phyloP scores from a whole-genome alignment of 1,139 yeast species.

The Suhomyces yuchorum region DNA sequence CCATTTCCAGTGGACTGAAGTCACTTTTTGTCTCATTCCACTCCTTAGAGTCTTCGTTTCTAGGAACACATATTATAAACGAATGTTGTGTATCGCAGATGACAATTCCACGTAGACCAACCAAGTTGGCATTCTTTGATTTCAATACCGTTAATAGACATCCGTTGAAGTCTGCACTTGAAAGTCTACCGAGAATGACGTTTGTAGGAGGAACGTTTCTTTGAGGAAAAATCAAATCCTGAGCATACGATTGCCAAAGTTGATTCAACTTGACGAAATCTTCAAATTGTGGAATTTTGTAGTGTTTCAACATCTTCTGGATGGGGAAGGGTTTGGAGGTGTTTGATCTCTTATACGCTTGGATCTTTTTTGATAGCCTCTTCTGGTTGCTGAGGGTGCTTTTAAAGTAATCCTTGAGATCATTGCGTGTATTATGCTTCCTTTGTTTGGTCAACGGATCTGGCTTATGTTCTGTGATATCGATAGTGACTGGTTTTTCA shows the following conservation, averaged over 20 bases:
- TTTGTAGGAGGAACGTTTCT: slow-evolving; percentile 30
- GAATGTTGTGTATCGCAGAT: slow-evolving; percentile 84
- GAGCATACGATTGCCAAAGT: slow-evolving; percentile 66
- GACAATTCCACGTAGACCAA: slow-evolving; percentile 77
- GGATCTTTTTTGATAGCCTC: slow-evolving; percentile 35
- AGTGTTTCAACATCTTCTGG: slow-evolving; percentile 31
- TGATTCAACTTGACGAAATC: slow-evolving; percentile 54
- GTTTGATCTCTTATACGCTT: slow-evolving; percentile 27
- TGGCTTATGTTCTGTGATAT: slow-evolving; percentile 8
- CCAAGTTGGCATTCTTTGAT: slow-evolving; percentile 56
- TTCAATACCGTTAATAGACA: slow-evolving; percentile 61
- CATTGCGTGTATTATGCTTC: slow-evolving; percentile 41
- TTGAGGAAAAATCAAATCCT: slow-evolving; percentile 49
- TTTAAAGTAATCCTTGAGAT: slow-evolving; percentile 47
- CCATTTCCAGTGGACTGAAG: slow-evolving; percentile 34
- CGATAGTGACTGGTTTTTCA: slow-evolving; percentile 11
- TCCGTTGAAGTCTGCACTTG: slow-evolving; percentile 87
- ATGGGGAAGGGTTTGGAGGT: slow-evolving; percentile 29
- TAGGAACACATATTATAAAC: slow-evolving; percentile 64
- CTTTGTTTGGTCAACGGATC: slow-evolving; percentile 19
- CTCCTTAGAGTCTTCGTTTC: slow-evolving; percentile 39
- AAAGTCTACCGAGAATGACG: slow-evolving; percentile 54
- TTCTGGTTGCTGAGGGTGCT: slow-evolving; percentile 41
- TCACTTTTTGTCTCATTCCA: slow-evolving; percentile 23
- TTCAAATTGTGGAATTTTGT: slow-evolving; percentile 51